phyloP scores from a whole-genome alignment of 345 rosid genomes.

The Brassica incana region DNA sequence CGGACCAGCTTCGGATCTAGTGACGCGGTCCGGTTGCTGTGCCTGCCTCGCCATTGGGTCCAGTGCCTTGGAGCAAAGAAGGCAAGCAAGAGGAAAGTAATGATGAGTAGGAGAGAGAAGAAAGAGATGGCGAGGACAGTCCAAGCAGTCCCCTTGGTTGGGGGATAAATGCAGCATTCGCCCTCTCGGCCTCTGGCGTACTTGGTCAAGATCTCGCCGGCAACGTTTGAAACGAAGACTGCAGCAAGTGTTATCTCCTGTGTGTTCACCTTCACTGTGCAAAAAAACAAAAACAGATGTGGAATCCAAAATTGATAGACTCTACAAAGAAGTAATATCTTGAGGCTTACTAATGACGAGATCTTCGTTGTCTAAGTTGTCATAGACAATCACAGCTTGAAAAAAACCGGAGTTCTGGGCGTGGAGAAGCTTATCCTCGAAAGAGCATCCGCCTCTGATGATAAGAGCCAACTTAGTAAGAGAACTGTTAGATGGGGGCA shows the following conservation, averaged over 20 bases:
- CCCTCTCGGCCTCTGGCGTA: slow-evolving; percentile 46
- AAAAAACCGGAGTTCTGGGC: slow-evolving; percentile 62
- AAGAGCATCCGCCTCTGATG: slow-evolving; percentile 62
- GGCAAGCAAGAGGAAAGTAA: slow-evolving; percentile 49
- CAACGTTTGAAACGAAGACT: slow-evolving; percentile 54
- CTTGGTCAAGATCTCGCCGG: slow-evolving; percentile 52
- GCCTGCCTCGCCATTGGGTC: slow-evolving; percentile 47
- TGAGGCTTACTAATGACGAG: slow-evolving; percentile 63
- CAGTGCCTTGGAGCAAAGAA: slow-evolving; percentile 51
- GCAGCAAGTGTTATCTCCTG: slow-evolving; percentile 50
- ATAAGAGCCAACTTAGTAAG: slow-evolving; percentile 50
- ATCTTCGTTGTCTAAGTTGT: slow-evolving; percentile 47
- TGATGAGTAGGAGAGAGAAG: slow-evolving; percentile 49
- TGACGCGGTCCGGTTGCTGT: slow-evolving; percentile 7
- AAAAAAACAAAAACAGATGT: not conserved
- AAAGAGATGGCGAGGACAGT: slow-evolving; percentile 59
- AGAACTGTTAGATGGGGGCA: slow-evolving; percentile 41
- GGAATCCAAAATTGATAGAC: not conserved
- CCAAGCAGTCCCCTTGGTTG: slow-evolving; percentile 48
- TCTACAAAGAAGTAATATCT: too few species aligned
- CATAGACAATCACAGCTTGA: slow-evolving; percentile 60
- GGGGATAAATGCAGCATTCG: slow-evolving; percentile 62
- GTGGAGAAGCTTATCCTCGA: slow-evolving; percentile 58
- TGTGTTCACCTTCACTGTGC: slow-evolving; percentile 65
- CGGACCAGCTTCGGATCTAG: slow-evolving; percentile 52